These are phyloP conservation scores for Macrophomina phaseolina DNA, from an alignment of 2,329 filamentous ascomycete species.

Conservation along the genomic window DNA sequence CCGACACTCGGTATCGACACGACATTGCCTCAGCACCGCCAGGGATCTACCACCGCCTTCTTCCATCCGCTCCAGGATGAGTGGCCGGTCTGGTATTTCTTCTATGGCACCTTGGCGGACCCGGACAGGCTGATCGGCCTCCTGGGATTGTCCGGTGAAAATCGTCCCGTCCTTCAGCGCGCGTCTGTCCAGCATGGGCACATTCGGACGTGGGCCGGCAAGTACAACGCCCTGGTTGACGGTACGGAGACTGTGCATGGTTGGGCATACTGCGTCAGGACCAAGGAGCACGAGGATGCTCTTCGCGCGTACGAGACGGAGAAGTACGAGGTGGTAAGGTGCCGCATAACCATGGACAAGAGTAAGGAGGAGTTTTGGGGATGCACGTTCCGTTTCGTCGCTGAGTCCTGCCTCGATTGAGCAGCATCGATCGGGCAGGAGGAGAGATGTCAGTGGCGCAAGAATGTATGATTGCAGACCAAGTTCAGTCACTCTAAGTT, in stretches of 20 bases:
- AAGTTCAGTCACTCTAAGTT: too few species aligned
- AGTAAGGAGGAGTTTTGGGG: conserved; percentile 29
- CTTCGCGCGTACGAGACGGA: conserved; percentile 47
- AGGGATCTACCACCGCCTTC: neutral
- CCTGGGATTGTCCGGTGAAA: neutral
- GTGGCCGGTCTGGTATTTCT: conserved; percentile 49
- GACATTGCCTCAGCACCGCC: conserved; percentile 39
- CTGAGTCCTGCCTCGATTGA: neutral
- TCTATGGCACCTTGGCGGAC: conserved; percentile 47
- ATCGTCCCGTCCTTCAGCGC: neutral
- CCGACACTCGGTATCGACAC: conserved; percentile 35
- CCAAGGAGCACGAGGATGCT: conserved; percentile 40
- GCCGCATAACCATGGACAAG: conserved; percentile 36
- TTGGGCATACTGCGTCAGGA: conserved; percentile 39
- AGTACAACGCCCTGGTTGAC: conserved; percentile 49
- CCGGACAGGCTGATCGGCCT: conserved; percentile 40
- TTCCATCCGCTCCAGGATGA: conserved; percentile 36
- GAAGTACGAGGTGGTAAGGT: conserved; percentile 47
- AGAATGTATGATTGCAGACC: too few species aligned
- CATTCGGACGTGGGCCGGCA: conserved; percentile 45
- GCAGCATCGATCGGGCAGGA: neutral
- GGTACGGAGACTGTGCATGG: conserved; percentile 34
- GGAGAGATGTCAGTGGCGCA: too few species aligned
- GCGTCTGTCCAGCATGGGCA: conserved; percentile 32
- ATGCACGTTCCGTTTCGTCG: conserved; percentile 36